phyloP scores from a whole-genome alignment of 768 basidiomycete genomes.

The Saitozyma podzolica region DNA sequence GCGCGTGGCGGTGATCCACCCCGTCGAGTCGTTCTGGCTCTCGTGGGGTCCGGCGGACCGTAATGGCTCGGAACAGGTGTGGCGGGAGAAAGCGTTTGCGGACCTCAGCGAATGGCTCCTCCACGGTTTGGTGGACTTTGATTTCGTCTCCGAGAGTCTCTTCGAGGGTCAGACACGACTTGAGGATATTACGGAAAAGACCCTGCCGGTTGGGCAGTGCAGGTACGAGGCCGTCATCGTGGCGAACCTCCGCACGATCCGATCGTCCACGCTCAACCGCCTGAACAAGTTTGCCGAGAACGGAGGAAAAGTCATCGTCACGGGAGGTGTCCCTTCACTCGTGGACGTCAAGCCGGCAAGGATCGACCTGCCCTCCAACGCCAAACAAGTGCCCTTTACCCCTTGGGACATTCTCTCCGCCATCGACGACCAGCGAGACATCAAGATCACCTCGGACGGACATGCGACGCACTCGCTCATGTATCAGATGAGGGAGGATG shows the following conservation, averaged over 20 bases:
- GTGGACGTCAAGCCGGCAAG: constrained; percentile 21
- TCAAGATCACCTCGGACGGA: constrained; percentile 22
- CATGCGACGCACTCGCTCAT: constrained; percentile 23
- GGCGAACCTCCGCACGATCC: constrained; percentile 34
- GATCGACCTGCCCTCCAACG: neutral
- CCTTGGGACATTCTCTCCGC: constrained; percentile 22
- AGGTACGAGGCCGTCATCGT: constrained; percentile 36
- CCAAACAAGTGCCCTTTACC: constrained; percentile 13
- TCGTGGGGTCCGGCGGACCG: constrained; percentile 32
- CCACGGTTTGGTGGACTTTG: constrained; percentile 33
- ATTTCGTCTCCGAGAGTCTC: constrained; percentile 40
- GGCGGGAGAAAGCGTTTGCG: constrained; percentile 24
- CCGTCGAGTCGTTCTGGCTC: constrained; percentile 41
- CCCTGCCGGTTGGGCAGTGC: constrained; percentile 28
- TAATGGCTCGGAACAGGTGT: constrained; percentile 23
- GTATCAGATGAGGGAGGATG: constrained; percentile 36
- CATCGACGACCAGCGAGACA: constrained; percentile 20
- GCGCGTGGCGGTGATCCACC: constrained; percentile 41
- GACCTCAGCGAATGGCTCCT: constrained; percentile 40
- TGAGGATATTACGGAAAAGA: constrained; percentile 12
- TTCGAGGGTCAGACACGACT: constrained; percentile 23
- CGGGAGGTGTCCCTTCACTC: constrained; percentile 25
- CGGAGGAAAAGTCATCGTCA: constrained; percentile 36
- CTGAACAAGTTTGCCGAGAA: constrained; percentile 21
- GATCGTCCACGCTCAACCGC: constrained; percentile 26